These are phyloP conservation scores for Phytophthora sansomeana DNA, from an alignment of 352 stramenopile genomes.

Conservation along the genomic window DNA sequence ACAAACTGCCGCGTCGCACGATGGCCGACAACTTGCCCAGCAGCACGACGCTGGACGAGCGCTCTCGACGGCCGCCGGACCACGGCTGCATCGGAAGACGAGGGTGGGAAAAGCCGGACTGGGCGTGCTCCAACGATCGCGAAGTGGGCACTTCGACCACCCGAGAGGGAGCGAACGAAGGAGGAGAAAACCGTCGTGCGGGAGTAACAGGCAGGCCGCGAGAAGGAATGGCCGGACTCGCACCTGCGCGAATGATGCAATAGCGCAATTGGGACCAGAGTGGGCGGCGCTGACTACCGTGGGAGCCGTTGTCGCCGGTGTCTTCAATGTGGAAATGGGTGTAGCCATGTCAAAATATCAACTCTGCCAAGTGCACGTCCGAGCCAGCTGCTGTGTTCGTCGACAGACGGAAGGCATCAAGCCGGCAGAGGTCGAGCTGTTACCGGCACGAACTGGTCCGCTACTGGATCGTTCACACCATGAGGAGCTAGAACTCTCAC, in stretches of 20 bases:
- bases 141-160: background rate
- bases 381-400: constrained; percentile 8
- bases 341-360: constrained; percentile 22
- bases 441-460: background rate
- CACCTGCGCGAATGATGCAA: background rate
- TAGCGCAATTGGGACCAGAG: background rate
- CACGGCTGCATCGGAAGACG: constrained; percentile 37
- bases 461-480: background rate
- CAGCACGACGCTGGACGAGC: constrained; percentile 53
- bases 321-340: constrained; percentile 30
- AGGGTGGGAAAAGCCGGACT: constrained; percentile 19
- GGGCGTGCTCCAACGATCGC: background rate
- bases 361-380: background rate
- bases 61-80: constrained; percentile 34
- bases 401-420: constrained; percentile 8
- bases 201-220: constrained; percentile 10
- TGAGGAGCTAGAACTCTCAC: background rate
- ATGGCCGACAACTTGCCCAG: constrained; percentile 62
- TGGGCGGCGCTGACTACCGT: constrained; percentile 25
- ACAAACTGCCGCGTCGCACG: constrained; percentile 52
- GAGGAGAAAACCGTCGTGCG: constrained; percentile 36
- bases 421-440: background rate
- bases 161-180: background rate
- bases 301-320: constrained; percentile 18
- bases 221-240: background rate